phyloP scores from a whole-genome alignment of 345 rosid genomes.

The Gossypium sturtianum region DNA sequence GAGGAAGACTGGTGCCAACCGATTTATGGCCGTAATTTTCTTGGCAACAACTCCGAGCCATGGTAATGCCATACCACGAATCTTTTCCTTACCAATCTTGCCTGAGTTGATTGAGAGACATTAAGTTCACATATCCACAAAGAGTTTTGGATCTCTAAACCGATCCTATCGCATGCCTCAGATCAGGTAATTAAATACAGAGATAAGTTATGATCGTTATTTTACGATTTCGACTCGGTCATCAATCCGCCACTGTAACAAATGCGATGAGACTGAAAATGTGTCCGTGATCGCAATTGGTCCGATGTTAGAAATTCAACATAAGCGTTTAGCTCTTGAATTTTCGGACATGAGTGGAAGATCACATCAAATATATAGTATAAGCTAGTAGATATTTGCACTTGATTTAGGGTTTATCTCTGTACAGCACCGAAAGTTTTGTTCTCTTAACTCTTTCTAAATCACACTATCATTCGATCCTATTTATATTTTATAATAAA shows the following conservation, averaged over 20 bases:
- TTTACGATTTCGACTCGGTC: background rate
- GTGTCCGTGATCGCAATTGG: background rate
- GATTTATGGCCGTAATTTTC: slow-evolving; percentile 37
- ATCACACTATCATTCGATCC: background rate
- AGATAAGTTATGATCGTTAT: background rate
- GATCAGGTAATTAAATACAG: slow-evolving; percentile 11
- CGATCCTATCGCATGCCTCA: background rate
- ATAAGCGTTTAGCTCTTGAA: background rate
- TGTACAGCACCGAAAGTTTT: background rate
- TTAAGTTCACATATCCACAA: background rate
- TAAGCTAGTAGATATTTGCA: background rate
- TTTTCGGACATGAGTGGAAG: background rate
- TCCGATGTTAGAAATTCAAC: background rate
- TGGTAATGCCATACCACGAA: slow-evolving; percentile 30
- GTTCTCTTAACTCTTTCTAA: background rate
- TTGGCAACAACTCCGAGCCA: slow-evolving; percentile 51
- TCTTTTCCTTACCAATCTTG: background rate
- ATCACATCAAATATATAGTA: too few relatives aligned
- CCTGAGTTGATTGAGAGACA: background rate
- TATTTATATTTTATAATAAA: background rate
- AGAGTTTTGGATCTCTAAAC: background rate
- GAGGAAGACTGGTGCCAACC: slow-evolving; percentile 55
- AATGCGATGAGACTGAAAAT: too few relatives aligned
- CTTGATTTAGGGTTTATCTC: background rate
- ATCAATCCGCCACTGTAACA: background rate